Conservation (phyloP, 202 grass and related monocot species). For the Setaria italica region DNA sequence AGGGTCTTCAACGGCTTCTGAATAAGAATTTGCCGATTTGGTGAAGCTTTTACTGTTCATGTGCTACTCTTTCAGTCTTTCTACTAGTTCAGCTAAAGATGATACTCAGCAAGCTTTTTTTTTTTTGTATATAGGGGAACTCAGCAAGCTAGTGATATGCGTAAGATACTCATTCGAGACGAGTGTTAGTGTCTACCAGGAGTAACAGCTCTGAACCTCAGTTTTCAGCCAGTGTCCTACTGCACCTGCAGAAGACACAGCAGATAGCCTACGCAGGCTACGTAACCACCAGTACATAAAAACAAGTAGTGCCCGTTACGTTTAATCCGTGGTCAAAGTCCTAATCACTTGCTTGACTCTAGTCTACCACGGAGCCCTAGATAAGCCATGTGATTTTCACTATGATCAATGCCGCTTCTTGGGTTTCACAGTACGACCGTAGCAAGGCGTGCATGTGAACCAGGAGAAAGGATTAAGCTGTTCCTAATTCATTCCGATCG, state of each 20-base stretch:
- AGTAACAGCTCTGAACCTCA: background rate
- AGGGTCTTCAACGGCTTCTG: background rate
- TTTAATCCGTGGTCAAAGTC: slow-evolving; percentile 31
- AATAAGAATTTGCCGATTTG: background rate
- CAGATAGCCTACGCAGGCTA: background rate
- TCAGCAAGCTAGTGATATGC: background rate
- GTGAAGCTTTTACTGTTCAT: slow-evolving; percentile 6
- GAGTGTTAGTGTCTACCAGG: background rate
- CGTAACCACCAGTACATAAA: background rate
- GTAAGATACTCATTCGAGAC: background rate
- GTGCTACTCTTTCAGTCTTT: too few relatives aligned
- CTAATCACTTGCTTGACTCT: slow-evolving; percentile 52
- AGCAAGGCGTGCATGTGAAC: background rate
- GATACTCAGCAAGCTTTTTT: too few relatives aligned
- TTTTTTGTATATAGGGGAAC: too few relatives aligned
- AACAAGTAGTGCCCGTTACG: background rate
- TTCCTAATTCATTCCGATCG: background rate
- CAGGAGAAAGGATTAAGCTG: background rate
- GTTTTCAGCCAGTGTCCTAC: background rate
- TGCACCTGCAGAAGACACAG: background rate
- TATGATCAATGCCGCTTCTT: slow-evolving; percentile 41
- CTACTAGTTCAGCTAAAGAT: background rate
- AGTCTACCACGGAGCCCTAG: slow-evolving; percentile 38
- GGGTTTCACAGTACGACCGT: background rate
- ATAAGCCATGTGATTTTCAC: slow-evolving; percentile 54